phyloP scores from a whole-genome alignment of 192 early-diverging fungal species.

The Gamsiella multidivaricata region DNA sequence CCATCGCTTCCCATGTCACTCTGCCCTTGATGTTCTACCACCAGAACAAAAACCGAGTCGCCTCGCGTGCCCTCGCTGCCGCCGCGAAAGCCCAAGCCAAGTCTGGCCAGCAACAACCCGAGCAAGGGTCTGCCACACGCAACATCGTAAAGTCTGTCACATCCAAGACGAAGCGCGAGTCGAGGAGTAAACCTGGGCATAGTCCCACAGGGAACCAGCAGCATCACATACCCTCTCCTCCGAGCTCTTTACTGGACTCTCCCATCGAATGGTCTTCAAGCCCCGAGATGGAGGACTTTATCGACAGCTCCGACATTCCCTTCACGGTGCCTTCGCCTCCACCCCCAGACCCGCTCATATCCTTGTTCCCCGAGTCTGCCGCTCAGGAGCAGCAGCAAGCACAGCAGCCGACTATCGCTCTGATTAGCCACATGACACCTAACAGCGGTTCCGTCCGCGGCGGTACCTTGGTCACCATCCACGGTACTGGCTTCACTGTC shows the following conservation, averaged over 20 bases:
- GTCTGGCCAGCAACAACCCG: constrained; percentile 16
- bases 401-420: constrained; percentile 15
- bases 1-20: constrained; percentile 52
- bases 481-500: constrained; percentile 40
- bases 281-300: constrained; percentile 47
- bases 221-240: constrained; percentile 45
- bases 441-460: constrained; percentile 47
- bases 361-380: constrained; percentile 37
- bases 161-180: constrained; percentile 35
- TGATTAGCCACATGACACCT: constrained; percentile 47
- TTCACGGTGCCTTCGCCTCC: constrained; percentile 48
- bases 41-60: constrained; percentile 52
- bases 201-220: constrained; percentile 40
- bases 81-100: constrained; percentile 25
- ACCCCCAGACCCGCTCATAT: constrained; percentile 50
- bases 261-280: constrained; percentile 39
- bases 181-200: constrained; percentile 20
- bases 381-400: constrained; percentile 22
- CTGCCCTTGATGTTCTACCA: constrained; percentile 54
- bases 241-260: constrained; percentile 37
- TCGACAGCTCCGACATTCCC: constrained; percentile 46
- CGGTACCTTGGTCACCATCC: constrained; percentile 47
- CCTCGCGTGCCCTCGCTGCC: constrained; percentile 32
- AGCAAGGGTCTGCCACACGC: constrained; percentile 11
- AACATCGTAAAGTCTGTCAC: constrained; percentile 48